Evolutionary conservation across 1,284 basidiomycete genomes (phyloP), one percentile per base, ranked within the genome.

Genomic region (Kalmanozyma brasiliensis): DNA sequence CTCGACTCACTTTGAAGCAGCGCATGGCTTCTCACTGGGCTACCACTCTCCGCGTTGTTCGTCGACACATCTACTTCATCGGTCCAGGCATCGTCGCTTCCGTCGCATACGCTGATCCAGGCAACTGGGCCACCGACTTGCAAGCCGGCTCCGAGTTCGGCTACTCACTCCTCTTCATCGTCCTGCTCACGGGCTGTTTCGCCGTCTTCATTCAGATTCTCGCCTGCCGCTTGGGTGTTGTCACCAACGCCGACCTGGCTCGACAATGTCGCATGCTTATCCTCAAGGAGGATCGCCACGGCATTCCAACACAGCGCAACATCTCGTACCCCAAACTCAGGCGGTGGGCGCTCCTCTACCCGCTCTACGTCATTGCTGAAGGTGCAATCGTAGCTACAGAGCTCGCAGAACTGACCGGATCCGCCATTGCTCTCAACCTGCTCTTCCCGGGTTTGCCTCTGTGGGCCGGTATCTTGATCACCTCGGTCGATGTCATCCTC

Each of bases 81-180:
- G 76, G 76, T 1, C 76, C 76, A 0, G 76, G 76, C 26, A 69
- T 78, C 29, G 66, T 78, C 35, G 76, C 76, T 14, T 66, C 74
- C 13, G 74, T 77, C n/a, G 74, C 74, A 2, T 77, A 77, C 37
- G 73, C 69, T 44, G 76, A 78, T 41, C 74, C 76, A 14, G 79
- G 73, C 24, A 76, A 80, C 45, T 82, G 80, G 80, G 78, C 79
- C 2, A 80, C 81, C 23, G 80, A 82, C 45, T 52, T 82, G 19
- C 61, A 76, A 44, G 80, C 81, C 2, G 82, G 83, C 17, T 76
- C 78, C 14, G 66, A 79, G 26, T 80, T 73, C 42, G 93, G 93
- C 0, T 95, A 94, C 85, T 88, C 89, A 70, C 86, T 95, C 29
- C 86, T 96, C 34, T 94, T 94, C 78, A 86, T 95, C 45, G 89